These are phyloP conservation scores for Akanthomyces muscarius DNA, from an alignment of 2,329 filamentous ascomycete genomes.

Conservation along the genomic window DNA sequence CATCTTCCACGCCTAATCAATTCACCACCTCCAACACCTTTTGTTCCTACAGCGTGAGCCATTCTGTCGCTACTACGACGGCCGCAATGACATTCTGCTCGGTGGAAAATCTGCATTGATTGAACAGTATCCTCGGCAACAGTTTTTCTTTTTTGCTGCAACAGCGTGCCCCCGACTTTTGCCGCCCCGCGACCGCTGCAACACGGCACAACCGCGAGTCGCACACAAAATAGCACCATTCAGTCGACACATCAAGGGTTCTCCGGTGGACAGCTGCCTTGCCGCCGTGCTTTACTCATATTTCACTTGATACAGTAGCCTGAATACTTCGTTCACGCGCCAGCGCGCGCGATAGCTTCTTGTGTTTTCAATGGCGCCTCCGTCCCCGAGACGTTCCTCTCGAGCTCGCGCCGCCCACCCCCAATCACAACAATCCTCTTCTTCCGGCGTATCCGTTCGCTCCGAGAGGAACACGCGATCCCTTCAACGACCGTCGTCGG, in stretches of 20 bases:
- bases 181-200: neutral
- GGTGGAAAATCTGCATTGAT: neutral
- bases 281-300: neutral
- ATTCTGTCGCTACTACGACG: neutral
- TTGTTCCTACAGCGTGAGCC: neutral
- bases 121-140: neutral
- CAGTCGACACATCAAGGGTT: constrained; percentile 8
- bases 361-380: constrained; percentile 52
- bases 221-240: constrained; percentile 8
- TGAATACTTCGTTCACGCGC: constrained; percentile 27
- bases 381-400: constrained; percentile 81
- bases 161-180: neutral
- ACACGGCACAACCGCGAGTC: constrained; percentile 1
- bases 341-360: neutral
- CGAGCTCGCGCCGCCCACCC: constrained; percentile 79
- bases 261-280: neutral
- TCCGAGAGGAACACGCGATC: constrained; percentile 70
- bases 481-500: constrained; percentile 66
- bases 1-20: neutral
- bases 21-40: constrained; percentile 1
- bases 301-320: neutral
- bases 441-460: constrained; percentile 72
- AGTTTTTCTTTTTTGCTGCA: neutral
- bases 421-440: constrained; percentile 72
- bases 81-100: neutral